phyloP scores from a whole-genome alignment of 306 rosid genomes.

The Biancaea sappan region DNA sequence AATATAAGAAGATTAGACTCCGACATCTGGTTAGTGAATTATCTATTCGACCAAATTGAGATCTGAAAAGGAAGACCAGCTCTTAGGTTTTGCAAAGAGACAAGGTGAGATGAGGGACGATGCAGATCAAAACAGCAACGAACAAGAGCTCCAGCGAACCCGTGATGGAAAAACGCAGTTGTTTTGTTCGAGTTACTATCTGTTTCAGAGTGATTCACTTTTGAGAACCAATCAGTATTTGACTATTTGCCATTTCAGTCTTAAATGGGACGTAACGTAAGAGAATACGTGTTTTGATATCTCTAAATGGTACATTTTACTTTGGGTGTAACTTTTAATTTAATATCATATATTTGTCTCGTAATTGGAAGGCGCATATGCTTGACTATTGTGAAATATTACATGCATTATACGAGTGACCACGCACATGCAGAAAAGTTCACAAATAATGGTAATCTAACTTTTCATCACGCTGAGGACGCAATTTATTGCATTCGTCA shows the following conservation, averaged over 20 bases:
- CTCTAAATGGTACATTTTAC: too few relatives aligned
- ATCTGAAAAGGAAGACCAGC: background rate
- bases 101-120: background rate
- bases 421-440: background rate
- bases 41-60: slow-evolving; percentile 23
- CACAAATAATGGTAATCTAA: background rate
- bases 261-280: background rate
- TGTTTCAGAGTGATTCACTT: background rate
- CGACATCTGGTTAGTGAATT: slow-evolving; percentile 37
- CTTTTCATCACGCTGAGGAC: background rate
- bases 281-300: too few relatives aligned
- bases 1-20: slow-evolving; percentile 29
- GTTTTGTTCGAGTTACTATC: background rate
- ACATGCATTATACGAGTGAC: background rate
- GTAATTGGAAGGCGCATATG: too few relatives aligned
- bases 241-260: background rate
- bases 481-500: background rate
- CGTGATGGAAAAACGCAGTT: slow-evolving; percentile 17
- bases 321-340: too few relatives aligned
- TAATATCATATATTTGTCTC: too few relatives aligned
- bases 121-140: slow-evolving; percentile 32
- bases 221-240: background rate
- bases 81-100: slow-evolving; percentile 36
- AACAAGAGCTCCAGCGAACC: slow-evolving; percentile 10
- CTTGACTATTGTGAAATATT: background rate